These are phyloP conservation scores for Catharanthus roseus DNA, from an alignment of 257 asterid species.

Conservation along the genomic window DNA sequence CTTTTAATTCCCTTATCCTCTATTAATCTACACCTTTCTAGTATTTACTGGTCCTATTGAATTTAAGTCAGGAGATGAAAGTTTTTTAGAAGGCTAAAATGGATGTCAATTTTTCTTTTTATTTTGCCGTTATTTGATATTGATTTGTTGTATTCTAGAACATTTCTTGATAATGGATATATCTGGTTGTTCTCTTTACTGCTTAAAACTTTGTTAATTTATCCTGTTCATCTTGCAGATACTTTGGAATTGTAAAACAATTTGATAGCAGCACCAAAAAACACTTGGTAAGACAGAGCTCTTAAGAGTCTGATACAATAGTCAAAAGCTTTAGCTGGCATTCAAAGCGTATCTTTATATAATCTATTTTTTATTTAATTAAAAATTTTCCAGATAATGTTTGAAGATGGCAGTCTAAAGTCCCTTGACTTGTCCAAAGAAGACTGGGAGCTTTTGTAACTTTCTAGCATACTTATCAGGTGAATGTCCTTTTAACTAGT, in stretches of 20 bases:
- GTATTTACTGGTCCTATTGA: background rate
- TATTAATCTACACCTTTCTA: background rate
- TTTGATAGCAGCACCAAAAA: constrained; percentile 53
- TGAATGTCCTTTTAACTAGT: constrained; percentile 12
- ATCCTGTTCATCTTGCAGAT: constrained; percentile 34
- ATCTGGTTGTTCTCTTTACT: background rate
- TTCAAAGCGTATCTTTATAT: background rate
- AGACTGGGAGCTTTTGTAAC: constrained; percentile 72
- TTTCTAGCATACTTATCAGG: constrained; percentile 36
- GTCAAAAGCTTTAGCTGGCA: constrained; percentile 1
- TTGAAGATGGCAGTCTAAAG: constrained; percentile 69
- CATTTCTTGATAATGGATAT: background rate
- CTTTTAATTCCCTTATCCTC: too few relatives aligned
- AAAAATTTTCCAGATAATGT: constrained; percentile 59
- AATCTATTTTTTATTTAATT: background rate
- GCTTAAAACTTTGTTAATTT: background rate
- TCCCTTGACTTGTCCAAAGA: constrained; percentile 70
- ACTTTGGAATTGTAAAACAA: constrained; percentile 59
- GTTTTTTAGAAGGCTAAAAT: background rate
- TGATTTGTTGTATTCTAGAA: background rate
- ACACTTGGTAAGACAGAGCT: constrained; percentile 67
- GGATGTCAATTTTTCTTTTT: background rate
- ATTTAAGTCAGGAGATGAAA: background rate
- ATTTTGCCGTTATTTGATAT: background rate
- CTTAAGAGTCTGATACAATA: constrained; percentile 1